Percentiles rank a stretch among this genome's conserved stretches.
These are phyloP conservation scores for Pichia deserticola DNA, from an alignment of 805 yeast species.

Conservation along the genomic window DNA sequence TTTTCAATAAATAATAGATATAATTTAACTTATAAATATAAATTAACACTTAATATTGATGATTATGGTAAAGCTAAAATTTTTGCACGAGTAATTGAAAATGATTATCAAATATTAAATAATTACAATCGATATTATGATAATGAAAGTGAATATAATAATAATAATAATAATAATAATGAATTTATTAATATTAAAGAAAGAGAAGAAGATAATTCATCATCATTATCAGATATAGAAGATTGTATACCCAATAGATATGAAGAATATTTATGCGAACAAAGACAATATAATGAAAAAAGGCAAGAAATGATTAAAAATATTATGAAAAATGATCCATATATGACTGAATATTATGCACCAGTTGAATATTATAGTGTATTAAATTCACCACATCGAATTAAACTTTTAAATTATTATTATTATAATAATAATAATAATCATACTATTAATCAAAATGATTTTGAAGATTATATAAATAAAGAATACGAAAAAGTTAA, in stretches of 20 bases:
- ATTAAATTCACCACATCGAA: not conserved
- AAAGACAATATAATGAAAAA: not conserved
- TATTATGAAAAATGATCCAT: slow-evolving; percentile 8
- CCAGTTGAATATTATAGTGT: not conserved
- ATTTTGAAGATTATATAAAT: not conserved
- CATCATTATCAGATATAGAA: not conserved
- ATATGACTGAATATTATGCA: slow-evolving; percentile 2
- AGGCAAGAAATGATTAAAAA: slow-evolving; percentile 1
- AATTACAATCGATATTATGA: too few relatives aligned
- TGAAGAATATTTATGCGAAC: slow-evolving; percentile 1
- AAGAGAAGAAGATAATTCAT: not conserved
- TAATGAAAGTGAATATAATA: not conserved
- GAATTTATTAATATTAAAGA: not conserved
- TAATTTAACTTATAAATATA: slow-evolving; percentile 3
- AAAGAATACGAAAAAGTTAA: slow-evolving; percentile 1
- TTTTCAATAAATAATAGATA: not conserved
- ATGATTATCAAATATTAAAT: not conserved
- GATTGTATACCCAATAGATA: not conserved
- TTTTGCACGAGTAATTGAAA: slow-evolving; percentile 6
- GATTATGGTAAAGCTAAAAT: slow-evolving; percentile 7
- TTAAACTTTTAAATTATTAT: not conserved
- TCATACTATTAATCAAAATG: not conserved
- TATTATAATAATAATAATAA: not conserved
- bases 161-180: not conserved
- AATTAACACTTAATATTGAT: slow-evolving; percentile 1